These are phyloP conservation scores for Ascochyta viciae-villosae DNA, from an alignment of 2,329 filamentous ascomycete species.

Conservation along the genomic window DNA sequence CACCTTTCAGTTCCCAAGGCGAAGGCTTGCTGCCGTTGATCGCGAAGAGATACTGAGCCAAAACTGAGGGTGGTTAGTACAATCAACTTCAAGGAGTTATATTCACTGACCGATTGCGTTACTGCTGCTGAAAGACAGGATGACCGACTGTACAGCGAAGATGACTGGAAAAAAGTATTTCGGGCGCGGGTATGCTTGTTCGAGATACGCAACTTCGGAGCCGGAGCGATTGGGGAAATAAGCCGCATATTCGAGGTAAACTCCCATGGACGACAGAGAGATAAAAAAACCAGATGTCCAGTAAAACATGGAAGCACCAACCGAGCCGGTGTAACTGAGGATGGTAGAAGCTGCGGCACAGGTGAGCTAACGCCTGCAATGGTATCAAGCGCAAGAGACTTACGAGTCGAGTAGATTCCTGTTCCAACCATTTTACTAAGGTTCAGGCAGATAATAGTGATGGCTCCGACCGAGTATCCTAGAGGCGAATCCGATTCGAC, in stretches of 20 bases:
- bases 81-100: not conserved
- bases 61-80: constrained; percentile 49
- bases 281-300: constrained; percentile 70
- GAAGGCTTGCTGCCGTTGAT: constrained; percentile 60
- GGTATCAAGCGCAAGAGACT: constrained; percentile 32
- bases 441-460: constrained; percentile 67
- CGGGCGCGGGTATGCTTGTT: constrained; percentile 71
- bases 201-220: constrained; percentile 71
- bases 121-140: constrained; percentile 70
- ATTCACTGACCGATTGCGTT: constrained; percentile 62
- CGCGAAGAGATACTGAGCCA: constrained; percentile 69
- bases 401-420: constrained; percentile 70
- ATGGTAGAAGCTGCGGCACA: constrained; percentile 60
- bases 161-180: constrained; percentile 69
- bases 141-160: constrained; percentile 69
- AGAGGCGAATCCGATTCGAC: constrained; percentile 66
- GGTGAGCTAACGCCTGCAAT: not conserved
- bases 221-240: constrained; percentile 73
- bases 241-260: constrained; percentile 69
- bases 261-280: constrained; percentile 60
- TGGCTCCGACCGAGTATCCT: constrained; percentile 64
- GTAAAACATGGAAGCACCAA: constrained; percentile 68
- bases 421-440: constrained; percentile 70
- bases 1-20: constrained; percentile 71
- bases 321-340: constrained; percentile 65